Base-by-base conservation (phyloP, 2,329 filamentous ascomycete species). In the Penicillium occitanis region DNA sequence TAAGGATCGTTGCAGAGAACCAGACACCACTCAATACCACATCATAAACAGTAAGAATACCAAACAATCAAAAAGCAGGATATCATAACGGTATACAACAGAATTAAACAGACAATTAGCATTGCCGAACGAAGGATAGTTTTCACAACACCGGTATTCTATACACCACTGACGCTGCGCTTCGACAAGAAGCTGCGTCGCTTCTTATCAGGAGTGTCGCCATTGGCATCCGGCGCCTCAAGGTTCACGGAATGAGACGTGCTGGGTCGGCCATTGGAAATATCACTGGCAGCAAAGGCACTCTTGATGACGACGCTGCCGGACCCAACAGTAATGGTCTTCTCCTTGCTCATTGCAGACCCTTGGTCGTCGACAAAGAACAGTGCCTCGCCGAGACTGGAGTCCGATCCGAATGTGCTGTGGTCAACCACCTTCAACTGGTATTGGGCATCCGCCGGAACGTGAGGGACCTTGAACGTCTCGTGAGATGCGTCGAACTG, bases 351-450 rank as follows among this genome's bases (percentile, higher is more conserved):
- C 0, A 83, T 81, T 2, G 87, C 86, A 1, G 84, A 86, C 8
- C 85, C 83, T 69, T 87, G 85, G 75, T 99, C 94, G 69, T 94
- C 92, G n/a, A 99, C 87, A 75, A 96, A 93, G 80, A 97, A 96
- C n/a, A 90, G 76, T 5, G 87, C 87, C 74, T 98, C 93, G 63
- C 95, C 95, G 0, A 99, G 85, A 67, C 90, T 87, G 65, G 93
- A 90, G 75, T 96, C 92, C 66, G 88, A 90, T 61, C 91, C 90
- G 74, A 98, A 94, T 0, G 89, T 91, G 73, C 91, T 87, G 74
- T 97, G 92, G 72, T 93, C 90, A 75, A 93, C 93, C 68, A 93
- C 93, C 69, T 91, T 86, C 68, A 99, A 76, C 76, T 92, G 91
- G 85, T 97, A 98, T 74, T 91, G 89, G 25, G 91, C 85, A 71